Base-by-base conservation (phyloP, 345 rosid species). In the Moricandia moricandioides region DNA sequence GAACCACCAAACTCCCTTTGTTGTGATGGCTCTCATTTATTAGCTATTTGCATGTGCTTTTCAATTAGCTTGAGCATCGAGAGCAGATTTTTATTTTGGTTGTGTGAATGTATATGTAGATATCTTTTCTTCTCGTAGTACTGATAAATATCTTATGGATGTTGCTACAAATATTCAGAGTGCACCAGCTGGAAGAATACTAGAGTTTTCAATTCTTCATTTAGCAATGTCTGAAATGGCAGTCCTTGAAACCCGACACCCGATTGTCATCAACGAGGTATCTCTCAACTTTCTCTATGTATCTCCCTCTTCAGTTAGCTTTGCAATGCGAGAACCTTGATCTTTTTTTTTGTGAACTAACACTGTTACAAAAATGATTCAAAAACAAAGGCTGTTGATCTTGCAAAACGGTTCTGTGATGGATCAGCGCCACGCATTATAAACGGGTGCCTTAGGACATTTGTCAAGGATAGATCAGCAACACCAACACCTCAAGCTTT, bases 261-360 rank as follows among this genome's bases (percentile, higher is more conserved):
- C 84, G 55, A 95, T 95, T 58, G 99, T 95, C 74, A 95, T 91
- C 14, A 95, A 95, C 60, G 99, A 95, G 97, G 98, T 86, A 62
- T 8, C 24, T 49, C 35, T 71, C 62, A 47, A 29, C 33, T 16
- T n/a, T 18, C 24, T 5, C 33, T 39, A 10, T 4, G 1, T 52
- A 4, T 51, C 29, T 64, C 39, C 30, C 17, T 56, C 18, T 79
- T 29, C 69, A 3, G 33, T 39, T 29, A 31, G 39, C 21, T 67
- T 43, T 54, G 34, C 40, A 49, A 24, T 52, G 9, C 0, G 49
- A 61, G 34, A 34, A 33, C 47, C 57, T 72, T 31, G 54, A 16
- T 62, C 54, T 0, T 62, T 24, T 37, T 29, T 29, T 29, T 21
- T 61, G 16, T 54, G 69, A 78, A 52, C 78, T 72, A 57, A 79